Evolutionary conservation across 1,284 basidiomycete species (phyloP).

Genomic region (Wallemia hederae): DNA sequence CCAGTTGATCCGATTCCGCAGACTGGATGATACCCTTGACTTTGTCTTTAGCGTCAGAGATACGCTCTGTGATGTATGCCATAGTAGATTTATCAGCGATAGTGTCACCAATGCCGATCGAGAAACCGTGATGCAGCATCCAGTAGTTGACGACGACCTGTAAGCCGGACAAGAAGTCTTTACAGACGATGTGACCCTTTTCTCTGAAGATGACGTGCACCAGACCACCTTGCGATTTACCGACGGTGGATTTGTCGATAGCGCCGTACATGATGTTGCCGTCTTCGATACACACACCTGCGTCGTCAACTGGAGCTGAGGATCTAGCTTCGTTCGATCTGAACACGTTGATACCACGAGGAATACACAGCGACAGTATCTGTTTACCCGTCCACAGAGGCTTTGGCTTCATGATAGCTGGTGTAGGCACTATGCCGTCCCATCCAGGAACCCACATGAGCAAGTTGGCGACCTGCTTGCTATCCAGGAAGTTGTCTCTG

Average conservation of each 20-base stretch:
- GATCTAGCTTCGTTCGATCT: constrained; percentile 49
- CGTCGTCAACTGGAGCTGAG: constrained; percentile 56
- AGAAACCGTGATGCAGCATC: constrained; percentile 97
- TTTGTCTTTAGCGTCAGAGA: constrained; percentile 46
- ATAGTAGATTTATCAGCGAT: constrained; percentile 75
- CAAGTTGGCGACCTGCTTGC: constrained; percentile 84
- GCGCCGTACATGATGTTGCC: constrained; percentile 87
- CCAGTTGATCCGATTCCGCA: constrained; percentile 53
- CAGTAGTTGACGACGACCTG: constrained; percentile 94
- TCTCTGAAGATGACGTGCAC: constrained; percentile 95
- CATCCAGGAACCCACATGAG: constrained; percentile 91
- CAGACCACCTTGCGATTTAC: constrained; percentile 74
- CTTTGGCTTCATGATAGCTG: constrained; percentile 86
- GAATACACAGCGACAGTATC: constrained; percentile 72
- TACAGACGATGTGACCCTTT: constrained; percentile 77
- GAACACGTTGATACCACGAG: constrained; percentile 80
- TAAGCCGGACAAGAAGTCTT: constrained; percentile 69
- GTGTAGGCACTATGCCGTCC: constrained; percentile 77
- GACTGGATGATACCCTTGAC: constrained; percentile 42
- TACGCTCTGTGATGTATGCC: constrained; percentile 55
- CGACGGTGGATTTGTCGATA: constrained; percentile 94
- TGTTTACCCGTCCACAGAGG: constrained; percentile 97
- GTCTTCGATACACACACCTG: constrained; percentile 88
- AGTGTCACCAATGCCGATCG: constrained; percentile 95
- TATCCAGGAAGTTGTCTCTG: constrained; percentile 76